Percentiles rank a stretch among this genome's conserved stretches.
phyloP scores from a whole-genome alignment of 1,284 basidiomycete genomes.

The Peniophora sp. region DNA sequence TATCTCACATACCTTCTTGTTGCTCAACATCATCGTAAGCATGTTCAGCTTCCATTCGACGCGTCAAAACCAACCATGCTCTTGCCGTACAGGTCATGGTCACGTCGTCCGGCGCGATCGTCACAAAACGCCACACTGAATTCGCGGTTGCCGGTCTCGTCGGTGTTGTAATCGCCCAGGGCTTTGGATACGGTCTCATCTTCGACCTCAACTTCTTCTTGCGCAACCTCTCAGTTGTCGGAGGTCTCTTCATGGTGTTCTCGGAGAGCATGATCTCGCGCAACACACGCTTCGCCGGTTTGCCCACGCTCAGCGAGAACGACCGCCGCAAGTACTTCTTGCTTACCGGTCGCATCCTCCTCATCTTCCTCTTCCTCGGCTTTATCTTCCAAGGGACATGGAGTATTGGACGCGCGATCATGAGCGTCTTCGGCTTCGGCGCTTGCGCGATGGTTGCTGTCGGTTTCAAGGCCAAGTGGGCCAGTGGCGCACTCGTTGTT shows the following conservation, averaged over 20 bases:
- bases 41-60: conserved; percentile 4
- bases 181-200: conserved; percentile 41
- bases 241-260: conserved; percentile 85
- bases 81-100: conserved; percentile 71
- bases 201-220: conserved; percentile 98
- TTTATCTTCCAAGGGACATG: conserved; percentile 94
- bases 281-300: conserved; percentile 86
- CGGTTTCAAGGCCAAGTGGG: conserved; percentile 99
- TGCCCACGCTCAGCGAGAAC: conserved; percentile 87
- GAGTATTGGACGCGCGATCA: conserved; percentile 78
- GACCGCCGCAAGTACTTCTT: conserved; percentile 99
- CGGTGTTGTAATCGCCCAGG: conserved; percentile 89
- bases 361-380: conserved; percentile 99
- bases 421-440: conserved; percentile 83
- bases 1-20: conserved; percentile 86
- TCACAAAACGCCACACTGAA: conserved; percentile 84
- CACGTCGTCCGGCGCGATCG: conserved; percentile 79
- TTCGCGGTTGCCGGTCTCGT: conserved; percentile 86
- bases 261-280: conserved; percentile 87
- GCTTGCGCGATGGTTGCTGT: conserved; percentile 97
- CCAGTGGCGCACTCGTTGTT: conserved; percentile 92
- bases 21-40: conserved; percentile 88
- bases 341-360: conserved; percentile 90
- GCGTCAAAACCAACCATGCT: neutral
- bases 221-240: conserved; percentile 36